Conservation (phyloP, 306 rosid species). For the Cucurbita argyrosperma region DNA sequence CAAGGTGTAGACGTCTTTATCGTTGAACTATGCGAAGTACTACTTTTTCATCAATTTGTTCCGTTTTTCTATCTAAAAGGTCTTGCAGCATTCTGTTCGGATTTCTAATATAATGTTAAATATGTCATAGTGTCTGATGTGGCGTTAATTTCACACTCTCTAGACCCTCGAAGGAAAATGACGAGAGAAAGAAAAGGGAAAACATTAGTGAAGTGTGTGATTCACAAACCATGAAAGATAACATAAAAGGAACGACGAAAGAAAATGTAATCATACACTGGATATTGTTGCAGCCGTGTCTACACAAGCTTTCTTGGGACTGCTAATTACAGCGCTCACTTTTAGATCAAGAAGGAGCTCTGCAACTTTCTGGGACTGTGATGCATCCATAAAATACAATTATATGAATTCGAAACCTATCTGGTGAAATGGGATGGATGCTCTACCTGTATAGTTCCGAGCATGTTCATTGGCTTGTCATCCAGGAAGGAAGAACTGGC, state of each 20-base stretch:
- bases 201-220: slow-evolving; percentile 1
- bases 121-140: background rate
- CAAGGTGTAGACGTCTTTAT: no score
- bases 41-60: background rate
- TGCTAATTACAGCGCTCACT: slow-evolving; percentile 52
- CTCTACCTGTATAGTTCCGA: slow-evolving; percentile 76
- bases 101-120: background rate
- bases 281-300: slow-evolving; percentile 64
- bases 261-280: slow-evolving; percentile 37
- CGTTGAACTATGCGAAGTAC: no score
- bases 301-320: slow-evolving; percentile 53
- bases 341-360: slow-evolving; percentile 81
- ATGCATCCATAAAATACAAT: slow-evolving; percentile 17
- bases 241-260: background rate
- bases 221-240: background rate
- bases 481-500: slow-evolving; percentile 25
- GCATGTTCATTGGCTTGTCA: slow-evolving; percentile 68
- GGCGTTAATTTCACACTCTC: background rate
- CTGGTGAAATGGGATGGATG: slow-evolving; percentile 2
- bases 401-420: slow-evolving; percentile 9
- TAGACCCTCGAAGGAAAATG: background rate
- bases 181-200: slow-evolving; percentile 7
- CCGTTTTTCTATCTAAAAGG: background rate
- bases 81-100: background rate
- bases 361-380: slow-evolving; percentile 86